Conservation (phyloP, 495 filamentous ascomycete species). For the Penicillium roqueforti region DNA sequence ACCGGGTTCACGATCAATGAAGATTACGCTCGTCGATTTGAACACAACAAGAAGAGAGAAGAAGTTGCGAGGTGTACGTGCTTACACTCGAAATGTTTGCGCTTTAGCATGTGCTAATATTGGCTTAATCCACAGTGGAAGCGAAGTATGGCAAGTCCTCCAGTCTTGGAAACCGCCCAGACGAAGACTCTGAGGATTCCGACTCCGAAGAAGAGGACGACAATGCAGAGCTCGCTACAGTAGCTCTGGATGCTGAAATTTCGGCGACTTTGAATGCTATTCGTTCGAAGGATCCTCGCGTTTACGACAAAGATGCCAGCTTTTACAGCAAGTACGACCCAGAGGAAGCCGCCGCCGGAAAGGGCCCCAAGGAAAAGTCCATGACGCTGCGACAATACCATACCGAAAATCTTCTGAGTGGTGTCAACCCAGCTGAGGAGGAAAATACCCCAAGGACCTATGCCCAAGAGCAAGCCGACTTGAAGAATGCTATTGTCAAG, state of each 20-base stretch:
- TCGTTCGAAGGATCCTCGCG: slow-evolving; percentile 77
- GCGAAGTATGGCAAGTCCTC: slow-evolving; percentile 68
- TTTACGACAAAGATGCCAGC: slow-evolving; percentile 73
- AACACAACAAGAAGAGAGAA: slow-evolving; percentile 94
- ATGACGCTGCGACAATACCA: slow-evolving; percentile 90
- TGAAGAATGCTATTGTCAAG: slow-evolving; percentile 70
- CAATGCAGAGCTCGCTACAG: slow-evolving; percentile 74
- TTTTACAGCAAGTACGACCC: slow-evolving; percentile 68
- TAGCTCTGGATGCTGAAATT: slow-evolving; percentile 80
- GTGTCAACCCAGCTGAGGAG: slow-evolving; percentile 53
- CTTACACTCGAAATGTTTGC: not conserved
- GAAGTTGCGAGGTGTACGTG: slow-evolving; percentile 74
- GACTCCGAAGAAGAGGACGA: slow-evolving; percentile 85
- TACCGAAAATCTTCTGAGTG: slow-evolving; percentile 71
- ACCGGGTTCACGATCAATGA: slow-evolving; percentile 75
- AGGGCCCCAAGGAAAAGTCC: slow-evolving; percentile 68
- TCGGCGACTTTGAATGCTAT: slow-evolving; percentile 80
- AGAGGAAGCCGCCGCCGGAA: slow-evolving; percentile 28
- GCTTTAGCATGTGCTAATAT: not conserved
- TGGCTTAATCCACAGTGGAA: slow-evolving; percentile 56
- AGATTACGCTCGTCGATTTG: slow-evolving; percentile 84
- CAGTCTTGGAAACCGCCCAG: slow-evolving; percentile 30
- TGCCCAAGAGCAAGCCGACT: slow-evolving; percentile 75
- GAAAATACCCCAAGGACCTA: slow-evolving; percentile 62
- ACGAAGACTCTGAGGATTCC: slow-evolving; percentile 30